Conservation (phyloP, 2,329 filamentous ascomycete genomes). For the Botryotinia globosa region DNA sequence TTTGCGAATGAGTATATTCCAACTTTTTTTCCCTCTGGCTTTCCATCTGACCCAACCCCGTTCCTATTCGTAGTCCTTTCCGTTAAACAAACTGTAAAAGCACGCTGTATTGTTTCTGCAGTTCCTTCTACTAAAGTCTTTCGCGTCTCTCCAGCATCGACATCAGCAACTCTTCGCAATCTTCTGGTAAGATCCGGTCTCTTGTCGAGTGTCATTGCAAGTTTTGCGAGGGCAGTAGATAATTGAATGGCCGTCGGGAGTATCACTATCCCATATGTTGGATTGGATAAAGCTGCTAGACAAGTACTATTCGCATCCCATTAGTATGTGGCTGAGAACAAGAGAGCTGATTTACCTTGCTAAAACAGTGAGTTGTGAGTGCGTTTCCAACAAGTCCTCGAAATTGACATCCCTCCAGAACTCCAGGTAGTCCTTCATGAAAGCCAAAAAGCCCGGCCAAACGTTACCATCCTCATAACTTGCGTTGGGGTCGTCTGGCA, state of each 20-base stretch:
- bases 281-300: constrained; percentile 76
- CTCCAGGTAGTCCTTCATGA: constrained; percentile 76
- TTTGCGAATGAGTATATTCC: constrained; percentile 93
- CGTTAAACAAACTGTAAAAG: constrained; percentile 85
- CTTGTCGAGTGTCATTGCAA: constrained; percentile 81
- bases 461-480: constrained; percentile 61
- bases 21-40: constrained; percentile 77
- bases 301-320: constrained; percentile 58
- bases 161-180: constrained; percentile 49
- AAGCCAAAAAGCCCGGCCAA: constrained; percentile 75
- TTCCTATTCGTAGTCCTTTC: constrained; percentile 67
- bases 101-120: constrained; percentile 84
- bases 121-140: constrained; percentile 82
- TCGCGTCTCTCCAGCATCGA: constrained; percentile 63
- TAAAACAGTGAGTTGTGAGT: constrained; percentile 69
- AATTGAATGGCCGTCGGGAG: constrained; percentile 81
- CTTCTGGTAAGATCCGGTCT: constrained; percentile 72
- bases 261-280: constrained; percentile 75
- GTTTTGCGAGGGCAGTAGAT: constrained; percentile 72
- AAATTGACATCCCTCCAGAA: constrained; percentile 81
- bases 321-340: constrained; percentile 17
- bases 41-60: constrained; percentile 51
- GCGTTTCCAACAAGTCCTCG: constrained; percentile 70
- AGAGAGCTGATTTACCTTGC: constrained; percentile 59
- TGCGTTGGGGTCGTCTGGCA: constrained; percentile 64